These are phyloP conservation scores for Scedosporium boydii DNA, from an alignment of 2,329 filamentous ascomycete species.

Conservation along the genomic window DNA sequence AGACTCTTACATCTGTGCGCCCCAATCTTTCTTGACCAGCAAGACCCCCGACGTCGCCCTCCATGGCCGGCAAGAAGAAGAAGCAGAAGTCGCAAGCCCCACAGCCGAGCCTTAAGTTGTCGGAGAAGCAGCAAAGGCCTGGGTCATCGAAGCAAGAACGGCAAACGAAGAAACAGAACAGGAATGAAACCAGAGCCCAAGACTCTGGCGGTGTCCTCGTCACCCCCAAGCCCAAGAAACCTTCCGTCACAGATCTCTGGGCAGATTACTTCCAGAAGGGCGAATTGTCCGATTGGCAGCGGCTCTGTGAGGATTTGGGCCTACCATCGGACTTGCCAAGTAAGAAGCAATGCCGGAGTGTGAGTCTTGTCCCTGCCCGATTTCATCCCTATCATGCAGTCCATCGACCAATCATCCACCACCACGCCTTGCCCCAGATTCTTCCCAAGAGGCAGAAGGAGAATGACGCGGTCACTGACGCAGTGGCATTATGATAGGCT, in stretches of 20 bases:
- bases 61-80: neutral
- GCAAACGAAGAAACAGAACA: too few relatives aligned
- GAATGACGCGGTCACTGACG: neutral
- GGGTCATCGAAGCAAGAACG: too few relatives aligned
- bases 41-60: neutral
- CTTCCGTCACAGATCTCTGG: constrained; percentile 12
- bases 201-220: neutral
- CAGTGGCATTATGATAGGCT: constrained; percentile 6
- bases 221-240: neutral
- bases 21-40: neutral
- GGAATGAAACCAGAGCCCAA: neutral
- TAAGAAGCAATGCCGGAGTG: constrained; percentile 35
- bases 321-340: constrained; percentile 25
- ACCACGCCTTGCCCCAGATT: neutral
- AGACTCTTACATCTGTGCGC: too few relatives aligned
- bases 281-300: constrained; percentile 31
- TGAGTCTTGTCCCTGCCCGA: constrained; percentile 14
- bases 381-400: neutral
- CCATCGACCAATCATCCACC: neutral
- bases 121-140: too few relatives aligned
- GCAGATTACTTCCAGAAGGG: constrained; percentile 20
- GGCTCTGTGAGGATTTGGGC: constrained; percentile 33
- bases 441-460: neutral
- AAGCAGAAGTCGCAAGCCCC: neutral
- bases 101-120: neutral